These are phyloP conservation scores for Coniochaeta sp. DNA, from an alignment of 2,329 filamentous ascomycete species.

Conservation along the genomic window DNA sequence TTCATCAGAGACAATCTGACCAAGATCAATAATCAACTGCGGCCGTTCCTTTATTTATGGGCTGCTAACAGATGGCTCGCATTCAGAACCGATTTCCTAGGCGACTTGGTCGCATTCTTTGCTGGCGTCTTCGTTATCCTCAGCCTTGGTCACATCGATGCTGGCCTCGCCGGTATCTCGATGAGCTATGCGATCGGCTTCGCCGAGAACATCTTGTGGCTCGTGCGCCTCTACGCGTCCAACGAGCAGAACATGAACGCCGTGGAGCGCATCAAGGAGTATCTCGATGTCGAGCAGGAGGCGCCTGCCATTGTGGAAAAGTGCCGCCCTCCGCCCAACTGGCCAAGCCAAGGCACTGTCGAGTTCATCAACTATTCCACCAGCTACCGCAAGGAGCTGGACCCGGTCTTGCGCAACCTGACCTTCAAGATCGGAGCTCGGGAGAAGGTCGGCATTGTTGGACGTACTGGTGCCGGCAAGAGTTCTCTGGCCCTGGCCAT, in stretches of 20 bases:
- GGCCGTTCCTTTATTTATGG: slow-evolving; percentile 96
- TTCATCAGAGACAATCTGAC: slow-evolving; percentile 88
- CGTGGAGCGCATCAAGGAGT: slow-evolving; percentile 95
- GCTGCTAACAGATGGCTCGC: slow-evolving; percentile 94
- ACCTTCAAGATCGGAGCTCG: slow-evolving; percentile 78
- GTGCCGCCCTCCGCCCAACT: slow-evolving; percentile 68
- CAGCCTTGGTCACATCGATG: slow-evolving; percentile 75
- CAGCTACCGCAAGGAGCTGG: slow-evolving; percentile 79
- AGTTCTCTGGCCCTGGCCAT: slow-evolving; percentile 88
- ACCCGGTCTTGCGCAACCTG: slow-evolving; percentile 75
- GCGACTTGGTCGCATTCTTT: slow-evolving; percentile 88
- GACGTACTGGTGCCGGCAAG: slow-evolving; percentile 92
- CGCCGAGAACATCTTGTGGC: slow-evolving; percentile 93
- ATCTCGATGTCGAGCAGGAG: slow-evolving; percentile 93
- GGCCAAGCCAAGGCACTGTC: slow-evolving; percentile 80
- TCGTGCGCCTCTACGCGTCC: slow-evolving; percentile 85
- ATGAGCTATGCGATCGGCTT: slow-evolving; percentile 95
- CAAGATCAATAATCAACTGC: slow-evolving; percentile 82
- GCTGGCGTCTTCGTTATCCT: slow-evolving; percentile 85
- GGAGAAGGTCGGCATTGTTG: slow-evolving; percentile 95
- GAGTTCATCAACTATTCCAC: slow-evolving; percentile 88
- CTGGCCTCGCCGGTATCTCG: slow-evolving; percentile 87
- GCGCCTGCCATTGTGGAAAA: slow-evolving; percentile 71
- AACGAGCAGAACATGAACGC: slow-evolving; percentile 99
- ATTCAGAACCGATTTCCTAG: slow-evolving; percentile 83